Conservation (phyloP, 768 basidiomycete species). For the Lentinula lateritia region DNA sequence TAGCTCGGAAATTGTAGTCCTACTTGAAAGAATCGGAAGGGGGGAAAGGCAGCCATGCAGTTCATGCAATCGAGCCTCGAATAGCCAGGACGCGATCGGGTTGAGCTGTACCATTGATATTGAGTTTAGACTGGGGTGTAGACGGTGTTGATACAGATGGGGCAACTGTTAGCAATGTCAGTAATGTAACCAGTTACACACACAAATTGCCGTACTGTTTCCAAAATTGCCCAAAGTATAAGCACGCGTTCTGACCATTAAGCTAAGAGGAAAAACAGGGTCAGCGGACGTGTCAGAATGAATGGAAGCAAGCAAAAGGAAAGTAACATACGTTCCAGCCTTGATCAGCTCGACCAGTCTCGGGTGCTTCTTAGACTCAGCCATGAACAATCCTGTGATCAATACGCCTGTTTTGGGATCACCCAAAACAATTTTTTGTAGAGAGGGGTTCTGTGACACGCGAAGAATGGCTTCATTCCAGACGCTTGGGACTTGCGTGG, state of each 20-base stretch:
- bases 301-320: slow-evolving; percentile 1
- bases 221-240: slow-evolving; percentile 22
- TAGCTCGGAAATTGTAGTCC: no score
- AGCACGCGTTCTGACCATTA: slow-evolving; percentile 29
- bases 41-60: not conserved
- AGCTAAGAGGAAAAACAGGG: slow-evolving; percentile 13
- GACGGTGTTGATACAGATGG: not conserved
- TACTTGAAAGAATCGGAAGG: not conserved
- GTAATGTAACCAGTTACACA: not conserved
- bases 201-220: not conserved
- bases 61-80: not conserved
- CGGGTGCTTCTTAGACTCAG: slow-evolving; percentile 46
- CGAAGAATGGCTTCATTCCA: slow-evolving; percentile 53
- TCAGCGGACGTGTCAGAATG: slow-evolving; percentile 1
- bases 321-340: slow-evolving; percentile 41
- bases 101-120: not conserved
- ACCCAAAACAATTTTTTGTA: slow-evolving; percentile 39
- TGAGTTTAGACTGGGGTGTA: not conserved
- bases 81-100: not conserved
- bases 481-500: slow-evolving; percentile 49
- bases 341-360: slow-evolving; percentile 49
- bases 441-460: slow-evolving; percentile 40
- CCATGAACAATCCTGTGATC: slow-evolving; percentile 52
- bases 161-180: not conserved
- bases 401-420: slow-evolving; percentile 27